These are phyloP conservation scores for Vaccinium corymbosum DNA, from an alignment of 148 eudicot species.

Conservation along the genomic window DNA sequence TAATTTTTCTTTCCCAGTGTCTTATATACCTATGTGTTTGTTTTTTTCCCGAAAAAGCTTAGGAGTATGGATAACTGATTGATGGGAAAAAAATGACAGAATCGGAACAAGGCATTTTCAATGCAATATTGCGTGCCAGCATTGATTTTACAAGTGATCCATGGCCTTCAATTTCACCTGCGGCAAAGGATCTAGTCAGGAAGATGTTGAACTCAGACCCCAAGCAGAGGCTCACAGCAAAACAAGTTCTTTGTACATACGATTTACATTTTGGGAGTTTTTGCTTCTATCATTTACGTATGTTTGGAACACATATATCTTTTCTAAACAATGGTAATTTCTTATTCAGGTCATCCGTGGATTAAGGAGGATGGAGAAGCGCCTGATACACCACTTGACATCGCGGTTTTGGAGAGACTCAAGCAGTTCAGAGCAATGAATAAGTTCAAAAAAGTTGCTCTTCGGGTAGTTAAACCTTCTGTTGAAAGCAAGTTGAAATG, in stretches of 20 bases:
- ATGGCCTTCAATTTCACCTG: slow-evolving; percentile 84
- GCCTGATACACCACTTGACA: slow-evolving; percentile 95
- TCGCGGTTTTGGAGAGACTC: slow-evolving; percentile 71
- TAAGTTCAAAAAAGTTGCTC: slow-evolving; percentile 94
- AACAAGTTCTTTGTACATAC: slow-evolving; percentile 76
- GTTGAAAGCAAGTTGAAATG: neutral
- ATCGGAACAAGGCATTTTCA: slow-evolving; percentile 95
- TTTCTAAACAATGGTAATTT: neutral
- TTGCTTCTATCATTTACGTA: neutral
- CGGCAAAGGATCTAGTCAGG: slow-evolving; percentile 88
- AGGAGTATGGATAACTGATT: slow-evolving; percentile 8
- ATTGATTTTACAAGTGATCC: slow-evolving; percentile 86
- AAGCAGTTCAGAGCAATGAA: slow-evolving; percentile 96
- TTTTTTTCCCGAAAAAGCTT: neutral
- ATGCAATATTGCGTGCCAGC: slow-evolving; percentile 81
- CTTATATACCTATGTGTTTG: neutral
- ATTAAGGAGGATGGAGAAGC: slow-evolving; percentile 92
- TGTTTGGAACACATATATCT: neutral
- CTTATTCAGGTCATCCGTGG: slow-evolving; percentile 76
- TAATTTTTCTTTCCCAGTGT: neutral
- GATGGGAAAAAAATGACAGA: slow-evolving; percentile 34
- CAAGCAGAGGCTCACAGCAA: slow-evolving; percentile 82
- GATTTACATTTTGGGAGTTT: neutral
- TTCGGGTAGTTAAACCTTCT: slow-evolving; percentile 49
- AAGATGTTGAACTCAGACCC: slow-evolving; percentile 88